Percentiles rank a stretch among this genome's conserved stretches.
These are phyloP conservation scores for Wickerhamomyces hampshirensis DNA, from an alignment of 805 yeast genomes.

Conservation along the genomic window DNA sequence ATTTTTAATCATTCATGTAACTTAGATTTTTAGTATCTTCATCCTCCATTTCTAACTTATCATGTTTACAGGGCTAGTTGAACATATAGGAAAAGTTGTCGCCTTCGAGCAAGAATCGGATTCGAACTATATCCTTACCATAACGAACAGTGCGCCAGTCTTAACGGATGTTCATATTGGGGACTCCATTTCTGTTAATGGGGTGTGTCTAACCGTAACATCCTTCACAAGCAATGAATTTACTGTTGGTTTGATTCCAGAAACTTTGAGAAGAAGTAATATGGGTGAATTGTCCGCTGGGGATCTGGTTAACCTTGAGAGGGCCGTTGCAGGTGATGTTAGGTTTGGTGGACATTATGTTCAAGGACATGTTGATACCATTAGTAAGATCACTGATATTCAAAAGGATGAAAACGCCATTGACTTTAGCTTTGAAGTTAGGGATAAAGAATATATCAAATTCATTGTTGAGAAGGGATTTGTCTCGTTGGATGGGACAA, in stretches of 20 bases:
- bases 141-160: slow-evolving; percentile 56
- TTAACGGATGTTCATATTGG: slow-evolving; percentile 85
- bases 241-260: slow-evolving; percentile 91
- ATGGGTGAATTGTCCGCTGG: slow-evolving; percentile 58
- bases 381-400: slow-evolving; percentile 1
- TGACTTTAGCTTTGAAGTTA: slow-evolving; percentile 65
- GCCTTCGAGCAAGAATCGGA: slow-evolving; percentile 55
- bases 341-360: slow-evolving; percentile 97
- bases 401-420: slow-evolving; percentile 54
- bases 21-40: background rate
- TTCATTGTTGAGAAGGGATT: slow-evolving; percentile 95
- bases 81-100: slow-evolving; percentile 68
- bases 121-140: slow-evolving; percentile 66
- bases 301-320: slow-evolving; percentile 74
- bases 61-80: slow-evolving; percentile 96
- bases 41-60: slow-evolving; percentile 1
- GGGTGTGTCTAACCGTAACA: slow-evolving; percentile 88
- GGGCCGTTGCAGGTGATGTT: slow-evolving; percentile 80
- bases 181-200: slow-evolving; percentile 88
- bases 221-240: slow-evolving; percentile 59
- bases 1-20: background rate
- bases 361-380: slow-evolving; percentile 94
- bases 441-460: slow-evolving; percentile 52
- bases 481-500: slow-evolving; percentile 88
- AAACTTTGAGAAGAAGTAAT: slow-evolving; percentile 78